Evolutionary conservation across 176 grass and related monocot species (phyloP), one percentile per base, ranked within the genome.

Genomic region (Oropetium thomaeum): DNA sequence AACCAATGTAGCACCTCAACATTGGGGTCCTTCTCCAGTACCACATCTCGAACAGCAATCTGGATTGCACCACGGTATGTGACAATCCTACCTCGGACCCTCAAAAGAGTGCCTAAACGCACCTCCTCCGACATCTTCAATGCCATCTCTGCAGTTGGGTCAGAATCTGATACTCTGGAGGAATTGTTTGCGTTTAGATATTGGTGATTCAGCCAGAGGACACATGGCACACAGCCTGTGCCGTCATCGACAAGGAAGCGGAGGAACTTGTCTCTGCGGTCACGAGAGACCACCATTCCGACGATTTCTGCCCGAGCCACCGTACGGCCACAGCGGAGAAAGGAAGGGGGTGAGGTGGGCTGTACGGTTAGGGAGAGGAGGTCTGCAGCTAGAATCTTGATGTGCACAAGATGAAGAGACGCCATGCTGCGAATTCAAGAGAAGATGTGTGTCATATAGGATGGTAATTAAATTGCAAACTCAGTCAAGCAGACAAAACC

Each of bases 1-100:
- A 99, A 77, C 82, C 82, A 91, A 78, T 92, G 87, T 10, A 99
- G 44, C 17, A 80, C 67, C 84, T 99, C 89, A 3, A 39, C 69
- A 75, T 99, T 99, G 2, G 89, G 89, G 82, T 99, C 89, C 51
- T 81, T 91, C 82, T 99, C 96, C 34, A 90, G 14, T 45, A 90
- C 29, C 37, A 90, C 76, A 66, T 95, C 96, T 61, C 79, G 81
- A 62, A 90, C 89, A 41, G 79, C 49, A 70, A 99, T 79, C 73
- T 99, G 89, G 37, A 92, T 64, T 22, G 58, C 43, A 20, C 89
- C 89, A 65, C 76, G 88, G 57, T 86, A 92, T 58, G 88, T 8
- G 47, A 25, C 71, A 53, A 99, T 84, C 87, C 76, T 92, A 48
- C 96, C 89, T 19, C 91, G 79, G 9, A 92, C 87, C 55, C 91